Base-by-base conservation (phyloP, 148 eudicot genomes). In the Oxyria digyna region DNA sequence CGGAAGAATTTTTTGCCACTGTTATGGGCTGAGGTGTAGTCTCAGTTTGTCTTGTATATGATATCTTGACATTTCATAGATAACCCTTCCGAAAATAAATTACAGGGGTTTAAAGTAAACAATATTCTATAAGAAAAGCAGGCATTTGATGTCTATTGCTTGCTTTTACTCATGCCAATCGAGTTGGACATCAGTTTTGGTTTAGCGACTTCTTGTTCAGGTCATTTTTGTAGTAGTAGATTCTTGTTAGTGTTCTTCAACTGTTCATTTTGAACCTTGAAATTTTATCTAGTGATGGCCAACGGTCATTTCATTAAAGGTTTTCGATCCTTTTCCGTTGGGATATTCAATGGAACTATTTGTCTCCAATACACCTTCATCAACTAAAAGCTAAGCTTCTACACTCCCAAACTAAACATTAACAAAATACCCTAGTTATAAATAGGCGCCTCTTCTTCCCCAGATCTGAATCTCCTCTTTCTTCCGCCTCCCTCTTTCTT, bases 11-110 rank as follows among this genome's bases (percentile, higher is more conserved):
- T 52, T 52, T 2, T 24, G 8, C 29, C 62, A 52, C 62, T 9
- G 62, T 52, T 52, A 21, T 52, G 2, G 62, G 31, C 62, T 52
- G 62, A 31, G 38, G 15, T 59, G 29, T 27, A 20, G 65, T 59
- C 65, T 59, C 65, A 59, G 52, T 15, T 29, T 29, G 14, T 59
- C 65, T 29, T 59, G 65, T 59, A 59, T 31, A 59, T 59, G 65
- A 24, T 52, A 2, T 52, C 26, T 8, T 23, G 12, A 13, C 37
- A 32, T 14, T 27, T 14, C 17, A 27, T 57, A 27, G 24, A 9
- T 27, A 14, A 18, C 62, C 37, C 65, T 3, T 7, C 18, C 20
- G 15, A 6, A 27, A 27, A 59, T 15, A 31, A 59, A 31, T 31
- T n/a, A 31, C 37, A 31, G 18, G 65, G 29, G 35, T 59, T 59